Evolutionary conservation across 2,329 filamentous ascomycete genomes (phyloP).

Genomic region (Fusarium torreyae): DNA sequence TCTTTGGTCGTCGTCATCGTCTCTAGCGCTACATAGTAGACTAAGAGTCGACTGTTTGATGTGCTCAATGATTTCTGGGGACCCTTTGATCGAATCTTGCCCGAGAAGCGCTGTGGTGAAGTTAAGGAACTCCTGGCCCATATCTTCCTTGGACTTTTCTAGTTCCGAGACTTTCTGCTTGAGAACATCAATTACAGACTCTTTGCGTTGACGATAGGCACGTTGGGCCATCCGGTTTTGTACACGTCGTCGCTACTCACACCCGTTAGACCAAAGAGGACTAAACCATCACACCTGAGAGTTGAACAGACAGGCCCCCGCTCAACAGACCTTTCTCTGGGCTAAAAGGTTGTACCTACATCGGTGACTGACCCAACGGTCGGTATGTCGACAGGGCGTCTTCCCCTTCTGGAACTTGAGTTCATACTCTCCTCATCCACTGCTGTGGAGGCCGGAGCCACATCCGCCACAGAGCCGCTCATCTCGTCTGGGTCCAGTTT

Average conservation of each 20-base stretch:
- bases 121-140: conserved; percentile 11
- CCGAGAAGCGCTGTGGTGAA: conserved; percentile 8
- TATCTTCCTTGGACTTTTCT: background rate
- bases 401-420: background rate
- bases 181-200: conserved; percentile 15
- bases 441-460: background rate
- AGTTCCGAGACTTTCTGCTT: conserved; percentile 12
- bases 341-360: background rate
- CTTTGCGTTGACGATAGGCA: conserved; percentile 23
- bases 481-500: too few relatives aligned
- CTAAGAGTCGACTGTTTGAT: conserved; percentile 13
- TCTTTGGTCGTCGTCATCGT: background rate
- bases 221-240: conserved; percentile 28
- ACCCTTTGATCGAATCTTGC: background rate
- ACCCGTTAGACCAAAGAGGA: background rate
- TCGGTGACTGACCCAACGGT: conserved; percentile 5
- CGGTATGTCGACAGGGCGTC: background rate
- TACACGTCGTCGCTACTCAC: conserved; percentile 3
- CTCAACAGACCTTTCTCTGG: too few relatives aligned
- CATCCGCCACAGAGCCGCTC: too few relatives aligned
- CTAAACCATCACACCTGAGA: too few relatives aligned
- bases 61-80: conserved; percentile 10
- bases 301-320: too few relatives aligned
- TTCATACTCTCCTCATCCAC: background rate
- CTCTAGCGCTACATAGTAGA: background rate